Percentiles rank a stretch among this genome's conserved stretches.
Evolutionary conservation across 208 protist species (phyloP).

Genomic region (Crithidia sp.): DNA sequence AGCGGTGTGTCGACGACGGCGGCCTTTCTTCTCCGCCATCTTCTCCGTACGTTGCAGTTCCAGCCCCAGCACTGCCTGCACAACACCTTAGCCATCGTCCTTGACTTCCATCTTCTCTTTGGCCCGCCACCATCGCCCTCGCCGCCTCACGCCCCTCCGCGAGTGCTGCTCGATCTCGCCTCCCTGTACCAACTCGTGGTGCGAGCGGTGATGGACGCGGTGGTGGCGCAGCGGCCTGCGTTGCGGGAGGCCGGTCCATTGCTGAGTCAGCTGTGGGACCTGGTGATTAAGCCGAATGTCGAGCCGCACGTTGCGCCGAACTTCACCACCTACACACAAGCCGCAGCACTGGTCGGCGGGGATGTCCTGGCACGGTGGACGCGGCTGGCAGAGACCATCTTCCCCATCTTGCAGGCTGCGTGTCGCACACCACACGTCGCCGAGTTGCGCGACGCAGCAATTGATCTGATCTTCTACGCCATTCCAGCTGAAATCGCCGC

Average conservation of each 20-base stretch:
- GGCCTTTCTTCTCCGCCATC: slow-evolving; percentile 37
- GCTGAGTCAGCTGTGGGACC: slow-evolving; percentile 69
- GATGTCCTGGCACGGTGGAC: slow-evolving; percentile 55
- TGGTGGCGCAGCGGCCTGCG: slow-evolving; percentile 59
- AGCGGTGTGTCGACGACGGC: slow-evolving; percentile 72
- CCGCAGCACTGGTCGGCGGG: slow-evolving; percentile 46
- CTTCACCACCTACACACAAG: slow-evolving; percentile 38
- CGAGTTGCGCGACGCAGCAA: slow-evolving; percentile 49
- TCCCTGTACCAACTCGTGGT: slow-evolving; percentile 61
- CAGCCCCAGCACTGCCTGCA: slow-evolving; percentile 30
- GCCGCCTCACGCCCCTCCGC: slow-evolving; percentile 1
- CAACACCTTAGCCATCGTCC: slow-evolving; percentile 51
- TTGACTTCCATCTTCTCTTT: slow-evolving; percentile 69
- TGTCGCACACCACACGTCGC: slow-evolving; percentile 29
- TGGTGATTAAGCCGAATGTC: slow-evolving; percentile 36
- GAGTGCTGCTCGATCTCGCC: slow-evolving; percentile 36
- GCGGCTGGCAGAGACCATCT: slow-evolving; percentile 37
- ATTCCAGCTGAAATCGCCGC: slow-evolving; percentile 56
- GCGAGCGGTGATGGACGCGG: slow-evolving; percentile 57
- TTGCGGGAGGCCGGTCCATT: slow-evolving; percentile 43
- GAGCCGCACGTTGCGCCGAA: slow-evolving; percentile 19
- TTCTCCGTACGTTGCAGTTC: slow-evolving; percentile 33
- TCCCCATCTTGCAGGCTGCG: slow-evolving; percentile 53
- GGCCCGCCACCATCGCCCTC: neutral
- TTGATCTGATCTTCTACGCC: slow-evolving; percentile 61